Conservation (phyloP, 371 early-diverging fungal genomes). For the Phascolomyces articulosus region DNA sequence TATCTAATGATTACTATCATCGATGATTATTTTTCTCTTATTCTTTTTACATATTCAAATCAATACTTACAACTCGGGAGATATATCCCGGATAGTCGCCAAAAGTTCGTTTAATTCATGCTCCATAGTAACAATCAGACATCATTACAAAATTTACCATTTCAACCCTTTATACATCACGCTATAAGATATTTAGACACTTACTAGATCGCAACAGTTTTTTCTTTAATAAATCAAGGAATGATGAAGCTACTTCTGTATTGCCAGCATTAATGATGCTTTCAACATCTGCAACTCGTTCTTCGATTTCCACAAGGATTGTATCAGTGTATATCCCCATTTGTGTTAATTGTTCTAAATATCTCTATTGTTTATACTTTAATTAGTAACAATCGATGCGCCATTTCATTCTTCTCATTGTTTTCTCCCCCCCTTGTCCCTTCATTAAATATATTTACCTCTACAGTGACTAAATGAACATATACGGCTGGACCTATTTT, state of each 20-base stretch:
- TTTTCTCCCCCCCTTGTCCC: not conserved
- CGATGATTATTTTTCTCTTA: too few relatives aligned
- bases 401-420: not conserved
- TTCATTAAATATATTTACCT: slow-evolving; percentile 48
- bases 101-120: slow-evolving; percentile 26
- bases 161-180: not conserved
- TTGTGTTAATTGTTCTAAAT: slow-evolving; percentile 68
- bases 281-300: slow-evolving; percentile 62
- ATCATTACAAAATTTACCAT: not conserved
- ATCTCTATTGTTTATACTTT: slow-evolving; percentile 55
- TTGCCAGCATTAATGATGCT: slow-evolving; percentile 56
- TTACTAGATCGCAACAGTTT: slow-evolving; percentile 60
- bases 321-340: slow-evolving; percentile 71
- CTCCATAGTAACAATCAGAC: slow-evolving; percentile 24
- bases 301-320: slow-evolving; percentile 64
- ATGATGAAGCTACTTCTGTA: slow-evolving; percentile 40
- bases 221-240: slow-evolving; percentile 60
- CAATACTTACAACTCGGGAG: slow-evolving; percentile 38
- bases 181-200: slow-evolving; percentile 17
- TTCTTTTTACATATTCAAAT: too few relatives aligned
- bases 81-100: slow-evolving; percentile 45
- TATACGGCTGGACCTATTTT: slow-evolving; percentile 70
- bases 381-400: not conserved
- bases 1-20: too few relatives aligned
- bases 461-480: slow-evolving; percentile 77